Percentiles rank a stretch among this genome's conserved stretches.
Conservation (phyloP, 768 basidiomycete species). For the Agaricus blazei region DNA sequence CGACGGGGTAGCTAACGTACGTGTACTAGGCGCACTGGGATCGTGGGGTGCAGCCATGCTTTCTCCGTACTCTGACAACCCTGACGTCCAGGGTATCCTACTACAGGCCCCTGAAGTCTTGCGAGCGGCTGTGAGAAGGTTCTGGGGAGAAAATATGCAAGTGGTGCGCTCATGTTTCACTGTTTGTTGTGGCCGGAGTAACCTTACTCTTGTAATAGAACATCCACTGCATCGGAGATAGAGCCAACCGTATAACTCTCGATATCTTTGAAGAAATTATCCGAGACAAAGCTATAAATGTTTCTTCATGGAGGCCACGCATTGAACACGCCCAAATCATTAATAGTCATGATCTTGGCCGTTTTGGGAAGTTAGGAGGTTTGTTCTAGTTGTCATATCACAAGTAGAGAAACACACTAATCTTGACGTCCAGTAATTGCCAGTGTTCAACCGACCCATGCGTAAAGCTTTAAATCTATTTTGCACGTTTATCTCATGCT, state of each 20-base stretch:
- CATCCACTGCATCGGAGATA: slow-evolving; percentile 85
- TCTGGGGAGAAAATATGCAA: slow-evolving; percentile 76
- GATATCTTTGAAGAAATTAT: slow-evolving; percentile 77
- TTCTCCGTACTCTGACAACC: slow-evolving; percentile 64
- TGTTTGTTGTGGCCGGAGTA: neutral
- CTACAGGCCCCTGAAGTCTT: slow-evolving; percentile 50
- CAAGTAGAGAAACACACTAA: neutral
- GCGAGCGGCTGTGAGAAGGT: slow-evolving; percentile 47
- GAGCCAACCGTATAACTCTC: slow-evolving; percentile 77
- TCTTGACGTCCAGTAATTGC: slow-evolving; percentile 59
- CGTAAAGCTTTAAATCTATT: slow-evolving; percentile 38
- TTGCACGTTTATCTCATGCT: neutral
- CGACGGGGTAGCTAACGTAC: neutral
- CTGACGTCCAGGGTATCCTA: slow-evolving; percentile 67
- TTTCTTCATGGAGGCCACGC: slow-evolving; percentile 58
- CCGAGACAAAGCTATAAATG: slow-evolving; percentile 28
- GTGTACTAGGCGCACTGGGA: slow-evolving; percentile 68
- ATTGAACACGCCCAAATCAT: slow-evolving; percentile 95
- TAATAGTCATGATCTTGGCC: slow-evolving; percentile 58
- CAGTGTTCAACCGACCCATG: slow-evolving; percentile 92
- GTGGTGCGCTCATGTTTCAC: slow-evolving; percentile 47
- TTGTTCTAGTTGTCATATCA: slow-evolving; percentile 15
- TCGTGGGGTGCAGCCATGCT: slow-evolving; percentile 90
- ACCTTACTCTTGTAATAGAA: slow-evolving; percentile 48
- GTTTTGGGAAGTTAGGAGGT: slow-evolving; percentile 74